Evolutionary conservation across 73 alveolate species (phyloP), one percentile per base, ranked within the genome.

Genomic region (Uronychia binucleata): DNA sequence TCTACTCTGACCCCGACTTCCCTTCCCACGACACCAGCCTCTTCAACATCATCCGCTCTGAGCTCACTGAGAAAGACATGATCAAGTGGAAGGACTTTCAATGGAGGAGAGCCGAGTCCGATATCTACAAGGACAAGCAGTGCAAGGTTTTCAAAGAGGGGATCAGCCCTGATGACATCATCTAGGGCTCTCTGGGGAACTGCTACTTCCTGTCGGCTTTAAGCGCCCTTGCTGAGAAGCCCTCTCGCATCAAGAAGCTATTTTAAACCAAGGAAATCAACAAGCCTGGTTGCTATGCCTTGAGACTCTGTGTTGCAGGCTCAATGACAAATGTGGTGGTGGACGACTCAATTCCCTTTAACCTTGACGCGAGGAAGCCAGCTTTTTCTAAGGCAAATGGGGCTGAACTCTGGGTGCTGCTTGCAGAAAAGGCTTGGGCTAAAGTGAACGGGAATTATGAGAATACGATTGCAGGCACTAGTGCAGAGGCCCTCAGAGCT

Each of bases 401-500:
- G 59, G 59, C 86, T 27, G 98, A 91, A 88, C 78, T 94, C 28
- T 95, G 98, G 98, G 98, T 94, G 0, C 76, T 91, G 76, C 79
- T 95, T 1, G 60, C 94, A 28, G 98, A 95, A 77, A 95, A 95
- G 81, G 98, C 98, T 27, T 95, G 97, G 96, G 98, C 98, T 1
- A 95, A 95, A 82, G 75, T 93, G 46, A 84, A 88, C 81, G 96
- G 96, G 29, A 90, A 92, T 89, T 98, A 97, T 88, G 98, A 94
- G 80, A 93, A 58, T 30, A 95, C 94, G 67, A 96, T 98, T 32
- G 96, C 96, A 77, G 99, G 99, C 31, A 97, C 98, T 5, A 93
- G 95, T 30, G 94, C 98, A 32, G 97, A 97, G 29, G 97, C 99
- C 26, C 92, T 98, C 85, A 91, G 98, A 88, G 96, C 96, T 75